Conservation (phyloP, 1,284 basidiomycete genomes). For the Pulveroboletus sp. region DNA sequence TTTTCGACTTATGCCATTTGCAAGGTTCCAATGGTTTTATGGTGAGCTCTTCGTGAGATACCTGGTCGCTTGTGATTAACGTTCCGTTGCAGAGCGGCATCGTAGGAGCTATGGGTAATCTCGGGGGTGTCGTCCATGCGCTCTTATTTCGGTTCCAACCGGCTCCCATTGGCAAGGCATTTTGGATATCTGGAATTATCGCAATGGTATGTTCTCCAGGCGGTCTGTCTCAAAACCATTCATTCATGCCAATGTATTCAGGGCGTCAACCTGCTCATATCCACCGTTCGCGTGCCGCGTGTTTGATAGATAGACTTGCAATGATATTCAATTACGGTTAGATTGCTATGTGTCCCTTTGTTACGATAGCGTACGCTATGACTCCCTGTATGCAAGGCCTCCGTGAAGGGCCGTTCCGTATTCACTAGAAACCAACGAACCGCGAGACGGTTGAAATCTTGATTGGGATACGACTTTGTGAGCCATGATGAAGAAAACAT, state of each 20-base stretch:
- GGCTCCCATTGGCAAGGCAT: not conserved
- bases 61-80: no score
- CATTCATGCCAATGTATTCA: not conserved
- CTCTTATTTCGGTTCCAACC: not conserved
- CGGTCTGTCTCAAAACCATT: not conserved
- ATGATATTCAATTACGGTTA: no score
- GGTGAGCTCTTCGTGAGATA: not conserved
- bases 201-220: not conserved
- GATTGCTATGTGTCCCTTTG: no score
- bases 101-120: not conserved
- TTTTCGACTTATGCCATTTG: not conserved
- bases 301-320: no score
- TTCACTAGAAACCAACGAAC: no score
- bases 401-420: no score
- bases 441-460: no score
- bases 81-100: not conserved
- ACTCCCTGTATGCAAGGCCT: no score
- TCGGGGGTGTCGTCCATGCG: not conserved
- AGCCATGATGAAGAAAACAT: no score
- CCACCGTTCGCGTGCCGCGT: not conserved
- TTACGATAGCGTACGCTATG: no score
- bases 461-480: no score
- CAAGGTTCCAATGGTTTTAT: not conserved
- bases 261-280: not conserved
- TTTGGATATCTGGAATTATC: not conserved